Percentiles rank a stretch among this genome's conserved stretches.
Evolutionary conservation across 192 early-diverging fungal genomes (phyloP).

Genomic region (Oehlia diaphana): DNA sequence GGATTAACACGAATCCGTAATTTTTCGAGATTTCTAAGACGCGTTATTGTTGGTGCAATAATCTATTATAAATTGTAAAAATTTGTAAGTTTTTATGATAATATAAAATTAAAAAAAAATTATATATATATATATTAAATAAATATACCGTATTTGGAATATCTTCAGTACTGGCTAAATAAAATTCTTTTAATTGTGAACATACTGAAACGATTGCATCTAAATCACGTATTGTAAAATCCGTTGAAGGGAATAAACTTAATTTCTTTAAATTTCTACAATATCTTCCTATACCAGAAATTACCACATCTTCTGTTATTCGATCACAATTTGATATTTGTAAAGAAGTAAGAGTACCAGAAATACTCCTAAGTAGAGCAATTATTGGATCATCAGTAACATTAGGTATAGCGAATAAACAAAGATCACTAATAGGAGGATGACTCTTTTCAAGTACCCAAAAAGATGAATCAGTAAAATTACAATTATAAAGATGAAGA

Average conservation of each 20-base stretch:
- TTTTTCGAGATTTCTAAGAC: conserved; percentile 4
- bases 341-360: conserved; percentile 13
- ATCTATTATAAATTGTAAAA: background rate
- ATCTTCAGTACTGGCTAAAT: conserved; percentile 30
- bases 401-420: conserved; percentile 7
- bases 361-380: background rate
- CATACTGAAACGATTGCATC: conserved; percentile 2
- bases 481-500: conserved; percentile 29
- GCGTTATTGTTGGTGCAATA: background rate
- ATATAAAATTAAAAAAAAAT: too few relatives aligned
- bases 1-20: conserved; percentile 23
- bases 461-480: conserved; percentile 16
- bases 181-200: conserved; percentile 13
- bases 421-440: conserved; percentile 28
- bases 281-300: background rate
- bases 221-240: conserved; percentile 17
- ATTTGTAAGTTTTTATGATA: too few relatives aligned
- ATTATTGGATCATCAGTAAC: conserved; percentile 19
- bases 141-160: conserved; percentile 3
- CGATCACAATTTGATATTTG: conserved; percentile 28
- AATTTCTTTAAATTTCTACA: conserved; percentile 21
- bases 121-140: too few relatives aligned
- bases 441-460: background rate
- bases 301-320: background rate
- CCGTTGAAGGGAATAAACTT: conserved; percentile 10